These are phyloP conservation scores for Colletotrichum phormii DNA, from an alignment of 2,329 filamentous ascomycete genomes.

Conservation along the genomic window DNA sequence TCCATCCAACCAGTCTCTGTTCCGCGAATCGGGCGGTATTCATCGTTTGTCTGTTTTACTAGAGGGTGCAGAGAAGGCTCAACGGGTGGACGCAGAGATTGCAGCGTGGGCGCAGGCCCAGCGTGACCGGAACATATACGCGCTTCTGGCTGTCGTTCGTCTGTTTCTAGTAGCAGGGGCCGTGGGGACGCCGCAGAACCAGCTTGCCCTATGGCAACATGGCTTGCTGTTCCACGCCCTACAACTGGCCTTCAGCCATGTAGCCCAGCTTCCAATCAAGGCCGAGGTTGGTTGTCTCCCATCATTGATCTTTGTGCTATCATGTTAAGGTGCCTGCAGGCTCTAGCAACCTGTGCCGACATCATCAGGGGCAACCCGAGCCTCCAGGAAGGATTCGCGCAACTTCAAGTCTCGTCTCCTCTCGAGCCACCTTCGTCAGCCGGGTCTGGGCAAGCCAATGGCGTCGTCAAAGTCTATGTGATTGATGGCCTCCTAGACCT, in stretches of 20 bases:
- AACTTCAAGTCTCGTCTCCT: slow-evolving; percentile 79
- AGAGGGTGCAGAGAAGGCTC: slow-evolving; percentile 65
- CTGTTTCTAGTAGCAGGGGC: slow-evolving; percentile 88
- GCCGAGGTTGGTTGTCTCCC: slow-evolving; percentile 71
- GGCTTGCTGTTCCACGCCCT: slow-evolving; percentile 83
- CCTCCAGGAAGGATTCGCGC: slow-evolving; percentile 90
- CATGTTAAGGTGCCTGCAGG: slow-evolving; percentile 57
- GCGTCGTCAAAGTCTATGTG: slow-evolving; percentile 79
- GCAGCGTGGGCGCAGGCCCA: slow-evolving; percentile 82
- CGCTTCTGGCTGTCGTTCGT: slow-evolving; percentile 85
- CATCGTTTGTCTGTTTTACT: slow-evolving; percentile 78
- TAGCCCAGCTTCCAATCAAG: slow-evolving; percentile 80
- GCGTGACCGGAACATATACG: slow-evolving; percentile 91
- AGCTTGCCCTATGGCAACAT: slow-evolving; percentile 86
- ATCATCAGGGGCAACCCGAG: slow-evolving; percentile 83
- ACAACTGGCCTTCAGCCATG: slow-evolving; percentile 82
- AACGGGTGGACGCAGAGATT: slow-evolving; percentile 68
- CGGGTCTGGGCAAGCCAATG: slow-evolving; percentile 57
- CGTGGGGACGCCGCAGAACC: slow-evolving; percentile 83
- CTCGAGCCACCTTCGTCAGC: slow-evolving; percentile 55
- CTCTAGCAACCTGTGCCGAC: slow-evolving; percentile 86
- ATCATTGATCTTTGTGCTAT: slow-evolving; percentile 9
- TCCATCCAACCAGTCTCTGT: slow-evolving; percentile 91
- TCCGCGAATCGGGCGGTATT: slow-evolving; percentile 89
- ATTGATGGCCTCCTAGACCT: slow-evolving; percentile 93